Evolutionary conservation across 495 filamentous ascomycete species (phyloP).

Genomic region (Tuber brumale): DNA sequence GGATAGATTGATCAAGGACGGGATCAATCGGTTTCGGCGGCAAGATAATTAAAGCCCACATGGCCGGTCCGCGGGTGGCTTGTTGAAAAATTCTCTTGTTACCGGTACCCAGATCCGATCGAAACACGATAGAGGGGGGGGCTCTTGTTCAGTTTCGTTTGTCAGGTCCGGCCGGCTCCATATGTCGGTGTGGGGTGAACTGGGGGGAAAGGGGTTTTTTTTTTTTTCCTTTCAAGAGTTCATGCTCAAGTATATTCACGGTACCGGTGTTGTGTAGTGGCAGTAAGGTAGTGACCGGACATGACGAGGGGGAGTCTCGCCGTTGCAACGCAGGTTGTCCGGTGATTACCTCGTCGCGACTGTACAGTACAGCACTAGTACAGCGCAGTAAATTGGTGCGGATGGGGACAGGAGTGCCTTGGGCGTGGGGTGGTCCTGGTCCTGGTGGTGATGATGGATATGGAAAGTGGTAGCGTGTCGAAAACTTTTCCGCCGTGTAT

Average conservation of each 20-base stretch:
- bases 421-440: not conserved
- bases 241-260: no score
- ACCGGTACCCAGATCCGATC: not conserved
- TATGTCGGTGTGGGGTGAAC: not conserved
- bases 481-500: not conserved
- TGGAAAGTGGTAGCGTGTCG: not conserved
- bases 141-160: not conserved
- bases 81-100: slow-evolving; percentile 1
- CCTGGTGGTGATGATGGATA: not conserved
- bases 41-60: not conserved
- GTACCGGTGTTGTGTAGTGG: not conserved
- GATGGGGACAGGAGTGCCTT: not conserved
- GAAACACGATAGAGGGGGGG: not conserved
- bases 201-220: no score
- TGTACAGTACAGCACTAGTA: not conserved
- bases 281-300: not conserved
- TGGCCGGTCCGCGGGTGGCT: not conserved
- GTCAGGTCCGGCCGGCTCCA: not conserved
- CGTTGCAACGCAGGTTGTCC: not conserved
- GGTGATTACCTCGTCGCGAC: not conserved
- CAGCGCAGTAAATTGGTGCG: not conserved
- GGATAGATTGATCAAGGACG: not conserved
- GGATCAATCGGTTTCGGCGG: slow-evolving; percentile 4
- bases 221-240: no score
- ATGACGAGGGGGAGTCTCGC: not conserved